Evolutionary conservation across 805 yeast species (phyloP), one percentile per base, ranked within the genome.

Genomic region (Pichia ethanolica): DNA sequence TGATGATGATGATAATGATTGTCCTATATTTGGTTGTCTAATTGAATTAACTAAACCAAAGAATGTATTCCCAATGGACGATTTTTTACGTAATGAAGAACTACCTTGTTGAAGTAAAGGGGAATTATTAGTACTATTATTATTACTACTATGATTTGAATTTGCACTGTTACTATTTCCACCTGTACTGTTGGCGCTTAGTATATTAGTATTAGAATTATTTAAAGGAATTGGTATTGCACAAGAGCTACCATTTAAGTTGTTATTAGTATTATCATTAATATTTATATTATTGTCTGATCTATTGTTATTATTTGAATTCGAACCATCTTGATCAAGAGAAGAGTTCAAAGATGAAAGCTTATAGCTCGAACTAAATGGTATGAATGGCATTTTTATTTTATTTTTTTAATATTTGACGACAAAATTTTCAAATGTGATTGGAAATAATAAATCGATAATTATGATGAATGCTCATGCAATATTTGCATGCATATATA

Each of bases 41-140:
- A 64, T 63, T 3, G 62, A 56, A 43, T 56, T 57, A 27, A 64
- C 63, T 12, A 64, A 53, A 35, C 42, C 61, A 8, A 59, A 53
- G 9, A 64, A 49, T 9, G 61, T 59, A 46, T 59, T 62, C 11
- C 64, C 55, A 14, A 64, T 63, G 27, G 66, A 62, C 1, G 61
- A 56, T 46, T 62, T 64, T 45, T 65, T 40, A 25, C 48, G 36
- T 10, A 46, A 7, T 27, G 14, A 44, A 8, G 34, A 44, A 28
- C 33, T 34, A 6, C 42, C 40, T 27, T 45, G 49, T 30, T 39
- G 51, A 11, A 37, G 8, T 11, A 42, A 42, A 27, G 50, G 50
- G 10, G 40, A 39, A 35, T 25, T 39, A 8, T 34, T 50, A 4
- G 37, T 14, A 27, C 45, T 42, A 25, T n/a, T 42, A 10, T 28